A percentile compares a stretch with the other conserved stretches of the same genome.
phyloP scores from a whole-genome alignment of 2,329 filamentous ascomycete genomes.

The Hymenoscyphus occultus region DNA sequence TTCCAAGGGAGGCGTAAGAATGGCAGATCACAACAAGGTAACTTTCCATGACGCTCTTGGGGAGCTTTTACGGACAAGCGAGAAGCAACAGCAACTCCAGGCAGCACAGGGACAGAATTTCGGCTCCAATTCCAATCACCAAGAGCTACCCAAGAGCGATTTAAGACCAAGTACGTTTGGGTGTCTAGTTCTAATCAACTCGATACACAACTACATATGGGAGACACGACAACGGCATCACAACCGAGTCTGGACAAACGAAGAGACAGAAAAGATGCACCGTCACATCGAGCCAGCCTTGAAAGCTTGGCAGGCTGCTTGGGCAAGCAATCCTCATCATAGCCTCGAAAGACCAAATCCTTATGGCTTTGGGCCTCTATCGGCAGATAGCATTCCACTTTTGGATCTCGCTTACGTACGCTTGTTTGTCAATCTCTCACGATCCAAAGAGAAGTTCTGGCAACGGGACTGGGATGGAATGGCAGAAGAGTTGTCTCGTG shows the following conservation, averaged over 20 bases:
- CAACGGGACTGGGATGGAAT: conserved; percentile 89
- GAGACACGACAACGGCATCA: conserved; percentile 89
- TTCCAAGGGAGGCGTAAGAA: conserved; percentile 68
- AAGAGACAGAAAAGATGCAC: conserved; percentile 95
- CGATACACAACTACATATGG: conserved; percentile 97
- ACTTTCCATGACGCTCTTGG: conserved; percentile 82
- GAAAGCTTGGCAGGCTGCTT: conserved; percentile 90
- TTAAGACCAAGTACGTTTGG: conserved; percentile 87
- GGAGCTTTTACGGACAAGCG: conserved; percentile 74
- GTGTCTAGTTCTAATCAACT: conserved; percentile 87
- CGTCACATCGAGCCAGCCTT: conserved; percentile 90
- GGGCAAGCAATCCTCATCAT: conserved; percentile 82
- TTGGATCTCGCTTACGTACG: conserved; percentile 90
- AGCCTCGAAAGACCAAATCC: conserved; percentile 82
- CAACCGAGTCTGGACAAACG: conserved; percentile 82
- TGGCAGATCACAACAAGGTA: conserved; percentile 66
- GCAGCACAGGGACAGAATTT: conserved; percentile 42
- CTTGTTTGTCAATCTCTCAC: conserved; percentile 87
- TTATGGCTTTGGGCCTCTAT: conserved; percentile 75
- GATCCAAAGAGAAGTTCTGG: conserved; percentile 92
- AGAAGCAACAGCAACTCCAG: conserved; percentile 55
- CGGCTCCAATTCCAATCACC: conserved; percentile 44
- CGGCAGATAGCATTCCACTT: conserved; percentile 86
- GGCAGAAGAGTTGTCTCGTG: conserved; percentile 79
- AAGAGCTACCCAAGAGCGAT: conserved; percentile 56